Evolutionary conservation across 257 asterid genomes (phyloP).

Genomic region (Ocimum tenuiflorum): DNA sequence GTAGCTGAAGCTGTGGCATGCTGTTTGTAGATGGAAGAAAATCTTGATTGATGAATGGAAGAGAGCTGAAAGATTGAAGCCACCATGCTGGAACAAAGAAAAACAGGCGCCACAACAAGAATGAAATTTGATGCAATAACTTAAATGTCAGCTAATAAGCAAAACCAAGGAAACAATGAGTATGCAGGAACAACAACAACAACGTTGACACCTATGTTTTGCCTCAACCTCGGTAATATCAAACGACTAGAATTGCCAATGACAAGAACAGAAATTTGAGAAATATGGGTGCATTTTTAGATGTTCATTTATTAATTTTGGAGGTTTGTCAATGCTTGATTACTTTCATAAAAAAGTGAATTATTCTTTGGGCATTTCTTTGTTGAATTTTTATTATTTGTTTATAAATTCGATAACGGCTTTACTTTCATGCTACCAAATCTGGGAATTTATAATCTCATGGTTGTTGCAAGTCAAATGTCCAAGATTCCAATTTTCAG

Average conservation of each 20-base stretch:
- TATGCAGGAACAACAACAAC: constrained; percentile 19
- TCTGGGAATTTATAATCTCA: background rate
- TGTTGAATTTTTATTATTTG: background rate
- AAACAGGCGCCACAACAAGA: background rate
- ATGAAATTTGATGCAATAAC: background rate
- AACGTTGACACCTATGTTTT: constrained; percentile 27
- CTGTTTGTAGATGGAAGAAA: constrained; percentile 14
- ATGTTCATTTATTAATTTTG: too few relatives aligned
- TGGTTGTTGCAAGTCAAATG: constrained; percentile 21
- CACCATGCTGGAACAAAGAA: constrained; percentile 31
- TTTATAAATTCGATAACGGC: constrained; percentile 2
- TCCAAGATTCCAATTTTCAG: background rate
- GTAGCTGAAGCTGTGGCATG: constrained; percentile 4
- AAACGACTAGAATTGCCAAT: constrained; percentile 10
- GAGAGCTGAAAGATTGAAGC: constrained; percentile 32
- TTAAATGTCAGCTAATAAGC: constrained; percentile 13
- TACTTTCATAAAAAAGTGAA: background rate
- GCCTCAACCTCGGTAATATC: constrained; percentile 18
- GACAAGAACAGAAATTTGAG: background rate
- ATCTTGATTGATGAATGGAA: constrained; percentile 29
- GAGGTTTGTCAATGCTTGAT: background rate
- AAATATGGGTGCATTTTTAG: background rate
- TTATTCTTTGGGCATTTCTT: background rate
- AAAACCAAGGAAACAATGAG: constrained; percentile 16
- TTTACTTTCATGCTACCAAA: constrained; percentile 6